phyloP scores from a whole-genome alignment of 306 rosid species.

The Cicer chorassanicum region DNA sequence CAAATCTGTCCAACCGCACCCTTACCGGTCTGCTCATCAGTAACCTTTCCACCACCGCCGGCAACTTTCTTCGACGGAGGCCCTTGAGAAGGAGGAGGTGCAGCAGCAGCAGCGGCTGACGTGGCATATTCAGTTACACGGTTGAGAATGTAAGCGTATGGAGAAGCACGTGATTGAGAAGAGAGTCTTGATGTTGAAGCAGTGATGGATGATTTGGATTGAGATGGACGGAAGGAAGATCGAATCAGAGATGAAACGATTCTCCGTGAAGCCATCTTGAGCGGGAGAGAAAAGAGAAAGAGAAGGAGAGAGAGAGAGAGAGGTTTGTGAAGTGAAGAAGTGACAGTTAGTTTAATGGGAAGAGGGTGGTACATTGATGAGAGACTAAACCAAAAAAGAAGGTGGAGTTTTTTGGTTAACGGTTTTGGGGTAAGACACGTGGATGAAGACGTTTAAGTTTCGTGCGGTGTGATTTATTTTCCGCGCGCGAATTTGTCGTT shows the following conservation, averaged over 20 bases:
- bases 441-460: slow-evolving; percentile 8
- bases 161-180: slow-evolving; percentile 60
- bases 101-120: slow-evolving; percentile 55
- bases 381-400: neutral
- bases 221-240: slow-evolving; percentile 71
- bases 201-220: slow-evolving; percentile 58
- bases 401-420: neutral
- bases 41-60: slow-evolving; percentile 64
- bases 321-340: slow-evolving; percentile 57
- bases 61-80: slow-evolving; percentile 51
- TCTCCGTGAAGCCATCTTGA: slow-evolving; percentile 85
- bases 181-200: slow-evolving; percentile 55
- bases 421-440: neutral
- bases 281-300: slow-evolving; percentile 28
- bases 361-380: neutral
- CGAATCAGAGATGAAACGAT: slow-evolving; percentile 69
- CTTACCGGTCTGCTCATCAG: slow-evolving; percentile 80
- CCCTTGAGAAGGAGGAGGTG: slow-evolving; percentile 32
- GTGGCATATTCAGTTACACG: slow-evolving; percentile 79
- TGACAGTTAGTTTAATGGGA: neutral
- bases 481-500: slow-evolving; percentile 26
- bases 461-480: neutral
- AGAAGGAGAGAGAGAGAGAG: slow-evolving; percentile 55
- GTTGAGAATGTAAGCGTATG: slow-evolving; percentile 61
- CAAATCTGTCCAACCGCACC: slow-evolving; percentile 91